Percentiles rank a stretch among this genome's conserved stretches.
These are phyloP conservation scores for Cercospora sp. DNA, from an alignment of 2,329 filamentous ascomycete genomes.

Conservation along the genomic window DNA sequence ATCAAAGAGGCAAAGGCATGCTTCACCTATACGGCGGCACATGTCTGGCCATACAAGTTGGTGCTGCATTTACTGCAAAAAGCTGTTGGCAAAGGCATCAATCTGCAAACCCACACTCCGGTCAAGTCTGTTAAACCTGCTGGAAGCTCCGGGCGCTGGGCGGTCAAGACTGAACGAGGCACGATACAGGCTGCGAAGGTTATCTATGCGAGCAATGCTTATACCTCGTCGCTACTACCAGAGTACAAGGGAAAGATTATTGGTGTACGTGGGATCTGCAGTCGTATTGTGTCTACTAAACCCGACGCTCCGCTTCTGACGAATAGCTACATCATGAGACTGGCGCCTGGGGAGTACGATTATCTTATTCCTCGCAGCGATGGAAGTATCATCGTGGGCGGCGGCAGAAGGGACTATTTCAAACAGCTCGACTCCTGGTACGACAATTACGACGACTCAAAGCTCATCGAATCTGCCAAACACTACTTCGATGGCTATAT, in stretches of 20 bases:
- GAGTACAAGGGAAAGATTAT: slow-evolving; percentile 40
- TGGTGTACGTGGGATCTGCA: slow-evolving; percentile 53
- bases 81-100: slow-evolving; percentile 54
- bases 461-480: slow-evolving; percentile 46
- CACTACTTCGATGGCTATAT: slow-evolving; percentile 54
- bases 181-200: slow-evolving; percentile 38
- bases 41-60: slow-evolving; percentile 38
- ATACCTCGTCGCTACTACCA: slow-evolving; percentile 35
- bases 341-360: slow-evolving; percentile 32
- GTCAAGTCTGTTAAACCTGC: slow-evolving; percentile 76
- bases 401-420: slow-evolving; percentile 38
- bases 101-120: slow-evolving; percentile 72
- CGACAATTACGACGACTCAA: slow-evolving; percentile 49
- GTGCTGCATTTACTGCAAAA: slow-evolving; percentile 31
- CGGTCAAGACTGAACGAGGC: slow-evolving; percentile 28
- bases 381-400: slow-evolving; percentile 50
- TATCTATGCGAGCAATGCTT: slow-evolving; percentile 36
- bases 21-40: slow-evolving; percentile 53
- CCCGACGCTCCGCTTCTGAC: slow-evolving; percentile 29
- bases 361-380: slow-evolving; percentile 51
- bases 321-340: slow-evolving; percentile 33
- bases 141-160: slow-evolving; percentile 16
- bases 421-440: slow-evolving; percentile 45
- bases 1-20: slow-evolving; percentile 43
- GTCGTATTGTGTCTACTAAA: slow-evolving; percentile 18